Evolutionary conservation across 331 rosid genomes (phyloP).

Genomic region (Dryas integrifolia): DNA sequence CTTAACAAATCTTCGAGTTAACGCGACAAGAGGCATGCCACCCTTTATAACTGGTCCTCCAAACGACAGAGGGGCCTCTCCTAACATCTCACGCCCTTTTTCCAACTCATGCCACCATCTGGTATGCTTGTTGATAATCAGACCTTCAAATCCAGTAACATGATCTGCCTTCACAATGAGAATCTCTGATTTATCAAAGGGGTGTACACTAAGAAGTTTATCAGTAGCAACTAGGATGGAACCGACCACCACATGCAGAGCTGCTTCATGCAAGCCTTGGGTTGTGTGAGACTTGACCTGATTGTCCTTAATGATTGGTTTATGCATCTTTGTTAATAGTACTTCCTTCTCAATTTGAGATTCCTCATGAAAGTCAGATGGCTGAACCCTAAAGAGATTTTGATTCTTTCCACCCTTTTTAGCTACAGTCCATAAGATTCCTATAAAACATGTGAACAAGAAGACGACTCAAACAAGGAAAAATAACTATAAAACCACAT

Average conservation of each 20-base stretch:
- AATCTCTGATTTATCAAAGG: slow-evolving; percentile 66
- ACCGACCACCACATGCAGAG: slow-evolving; percentile 47
- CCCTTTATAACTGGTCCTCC: slow-evolving; percentile 70
- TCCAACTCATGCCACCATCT: slow-evolving; percentile 62
- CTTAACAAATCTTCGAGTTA: slow-evolving; percentile 42
- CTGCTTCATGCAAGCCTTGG: slow-evolving; percentile 35
- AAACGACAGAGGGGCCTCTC: slow-evolving; percentile 59
- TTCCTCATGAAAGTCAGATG: slow-evolving; percentile 38
- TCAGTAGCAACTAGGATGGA: slow-evolving; percentile 69
- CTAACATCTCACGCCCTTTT: slow-evolving; percentile 45
- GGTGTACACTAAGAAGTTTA: slow-evolving; percentile 52
- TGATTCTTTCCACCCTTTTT: slow-evolving; percentile 29
- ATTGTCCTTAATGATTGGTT: slow-evolving; percentile 36
- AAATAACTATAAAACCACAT: neutral
- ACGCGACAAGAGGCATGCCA: slow-evolving; percentile 60
- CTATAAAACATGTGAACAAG: slow-evolving; percentile 32
- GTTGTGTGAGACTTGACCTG: slow-evolving; percentile 35
- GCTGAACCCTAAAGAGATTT: slow-evolving; percentile 24
- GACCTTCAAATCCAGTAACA: slow-evolving; percentile 68
- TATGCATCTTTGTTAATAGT: slow-evolving; percentile 31
- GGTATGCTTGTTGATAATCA: slow-evolving; percentile 70
- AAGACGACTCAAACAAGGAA: slow-evolving; percentile 13
- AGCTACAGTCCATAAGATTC: slow-evolving; percentile 49
- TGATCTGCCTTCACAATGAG: slow-evolving; percentile 70
- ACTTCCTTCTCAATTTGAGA: slow-evolving; percentile 26